Base-by-base conservation (phyloP, 495 filamentous ascomycete species). In the Gamarada debralockiae region DNA sequence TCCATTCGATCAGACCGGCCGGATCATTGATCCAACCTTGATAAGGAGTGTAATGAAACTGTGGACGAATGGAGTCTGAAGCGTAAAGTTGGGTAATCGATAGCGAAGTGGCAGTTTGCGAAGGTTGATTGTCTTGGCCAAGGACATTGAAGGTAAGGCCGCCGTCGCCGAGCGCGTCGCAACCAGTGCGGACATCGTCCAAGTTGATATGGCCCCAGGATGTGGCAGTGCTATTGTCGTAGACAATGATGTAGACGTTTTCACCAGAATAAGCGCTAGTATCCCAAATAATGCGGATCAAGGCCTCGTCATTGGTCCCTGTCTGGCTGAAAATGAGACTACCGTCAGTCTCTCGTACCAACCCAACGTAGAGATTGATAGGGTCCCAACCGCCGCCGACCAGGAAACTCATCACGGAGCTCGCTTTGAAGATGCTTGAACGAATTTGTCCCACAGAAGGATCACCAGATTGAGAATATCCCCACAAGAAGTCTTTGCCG, bases 1-100 rank as follows among this genome's bases (percentile, higher is more conserved):
- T 38, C 39, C 40, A 52, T 24, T 55, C n/a, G 17, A 59, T 56
- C 10, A 59, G 29, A 14, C 57, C 57, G 5, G 31, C 31, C n/a
- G 57, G 57, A 23, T 59, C 57, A 22, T 59, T 59, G 46, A 59
- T 59, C 57, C 57, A 59, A 12, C 52, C 52, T 51, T 56, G 51
- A 12, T 59, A 55, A 23, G 57, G 57, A 17, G 57, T 59, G 42
- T 55, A 59, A 43, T 59, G 57, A 17, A 38, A 55, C 33, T 59
- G 57, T 13, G 44, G 45, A 44, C 57, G 57, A 17, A 53, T 44
- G 17, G 55, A 37, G 29, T 58, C 55, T 15, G 33, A 15, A 33
- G 55, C 55, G 24, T 53, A 58, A 33, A 52, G 39, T 21, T 52
- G 21, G 1, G 29, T 0, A 27, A 40, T 1, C 5, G 48, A 47